phyloP scores from a whole-genome alignment of 225 moss, liverwort and hornwort species.

The Pleurozium schreberi region DNA sequence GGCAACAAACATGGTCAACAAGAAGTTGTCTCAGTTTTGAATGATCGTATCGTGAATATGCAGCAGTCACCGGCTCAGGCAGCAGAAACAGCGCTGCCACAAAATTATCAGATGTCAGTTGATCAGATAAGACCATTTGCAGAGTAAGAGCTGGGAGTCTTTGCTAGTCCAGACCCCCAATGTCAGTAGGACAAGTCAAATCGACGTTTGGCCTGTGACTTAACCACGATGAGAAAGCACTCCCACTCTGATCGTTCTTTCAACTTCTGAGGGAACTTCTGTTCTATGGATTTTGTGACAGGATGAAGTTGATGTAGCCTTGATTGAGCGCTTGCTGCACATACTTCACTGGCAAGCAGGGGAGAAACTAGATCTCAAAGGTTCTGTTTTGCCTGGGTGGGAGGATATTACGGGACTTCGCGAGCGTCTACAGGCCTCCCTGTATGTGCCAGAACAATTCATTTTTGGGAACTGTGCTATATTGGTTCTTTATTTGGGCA shows the following conservation, averaged over 20 bases:
- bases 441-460: background rate
- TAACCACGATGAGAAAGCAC: background rate
- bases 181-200: background rate
- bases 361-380: slow-evolving; percentile 26
- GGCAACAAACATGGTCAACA: slow-evolving; percentile 53
- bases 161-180: background rate
- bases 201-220: background rate
- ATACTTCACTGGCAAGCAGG: slow-evolving; percentile 30
- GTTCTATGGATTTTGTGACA: slow-evolving; percentile 10
- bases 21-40: slow-evolving; percentile 50
- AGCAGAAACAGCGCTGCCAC: slow-evolving; percentile 52
- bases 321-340: slow-evolving; percentile 73
- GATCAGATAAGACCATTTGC: slow-evolving; percentile 44
- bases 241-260: background rate
- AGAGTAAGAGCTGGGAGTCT: background rate
- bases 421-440: slow-evolving; percentile 59
- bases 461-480: background rate
- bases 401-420: slow-evolving; percentile 84
- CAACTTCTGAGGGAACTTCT: background rate
- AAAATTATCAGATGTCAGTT: slow-evolving; percentile 70
- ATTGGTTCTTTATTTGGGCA: background rate
- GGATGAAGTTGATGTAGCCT: slow-evolving; percentile 84
- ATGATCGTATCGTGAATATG: slow-evolving; percentile 23
- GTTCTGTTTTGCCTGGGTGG: slow-evolving; percentile 91
- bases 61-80: slow-evolving; percentile 32